Evolutionary conservation across 148 eudicot genomes (phyloP).

Genomic region (Nepenthes mirabilis): DNA sequence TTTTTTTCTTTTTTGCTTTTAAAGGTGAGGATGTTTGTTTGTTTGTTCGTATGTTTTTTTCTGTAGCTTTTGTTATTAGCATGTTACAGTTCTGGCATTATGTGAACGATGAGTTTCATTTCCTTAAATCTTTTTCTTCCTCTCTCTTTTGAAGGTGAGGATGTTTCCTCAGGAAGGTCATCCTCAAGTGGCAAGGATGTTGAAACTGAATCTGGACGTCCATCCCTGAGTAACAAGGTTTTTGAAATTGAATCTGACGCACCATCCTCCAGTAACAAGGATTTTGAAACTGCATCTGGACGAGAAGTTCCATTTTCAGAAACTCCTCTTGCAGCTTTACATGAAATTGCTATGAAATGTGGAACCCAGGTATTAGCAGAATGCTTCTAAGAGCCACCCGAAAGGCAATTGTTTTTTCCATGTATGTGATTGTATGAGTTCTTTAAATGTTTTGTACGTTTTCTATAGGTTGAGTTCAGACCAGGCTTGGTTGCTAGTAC

Average conservation of each 20-base stretch:
- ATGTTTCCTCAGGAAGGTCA: constrained; percentile 27
- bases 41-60: no score
- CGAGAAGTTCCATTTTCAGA: constrained; percentile 33
- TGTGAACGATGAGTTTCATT: background rate
- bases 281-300: constrained; percentile 45
- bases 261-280: constrained; percentile 46
- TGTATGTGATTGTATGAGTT: background rate
- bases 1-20: no score
- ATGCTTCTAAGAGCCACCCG: background rate
- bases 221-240: constrained; percentile 50
- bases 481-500: constrained; percentile 32
- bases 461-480: constrained; percentile 67
- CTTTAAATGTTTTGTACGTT: constrained; percentile 1
- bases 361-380: constrained; percentile 62
- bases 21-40: no score
- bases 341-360: constrained; percentile 73
- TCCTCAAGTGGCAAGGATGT: constrained; percentile 34
- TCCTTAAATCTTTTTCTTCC: background rate
- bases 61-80: background rate
- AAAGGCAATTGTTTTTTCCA: background rate
- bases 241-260: constrained; percentile 40
- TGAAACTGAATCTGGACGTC: constrained; percentile 33
- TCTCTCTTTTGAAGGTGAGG: constrained; percentile 43
- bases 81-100: background rate
- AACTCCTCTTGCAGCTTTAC: constrained; percentile 59